Percentiles rank a stretch among this genome's conserved stretches.
phyloP scores from a whole-genome alignment of 2,329 filamentous ascomycete genomes.

The Beauveria rudraprayagi region DNA sequence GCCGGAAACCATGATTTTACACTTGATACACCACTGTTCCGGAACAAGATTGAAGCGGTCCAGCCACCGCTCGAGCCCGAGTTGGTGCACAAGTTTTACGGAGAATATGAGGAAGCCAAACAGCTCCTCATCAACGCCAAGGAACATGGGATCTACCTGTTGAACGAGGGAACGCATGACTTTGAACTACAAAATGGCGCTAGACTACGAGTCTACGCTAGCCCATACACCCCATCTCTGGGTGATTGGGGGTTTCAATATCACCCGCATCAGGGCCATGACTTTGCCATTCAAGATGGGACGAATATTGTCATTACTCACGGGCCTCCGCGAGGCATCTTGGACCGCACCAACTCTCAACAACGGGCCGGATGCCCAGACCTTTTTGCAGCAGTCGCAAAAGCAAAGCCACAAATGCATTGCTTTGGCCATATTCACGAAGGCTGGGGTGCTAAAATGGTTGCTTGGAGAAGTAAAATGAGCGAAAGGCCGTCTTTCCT shows the following conservation, averaged over 20 bases:
- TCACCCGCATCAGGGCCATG: constrained; percentile 16
- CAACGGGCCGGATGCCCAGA: constrained; percentile 23
- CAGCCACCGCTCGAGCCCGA: not conserved
- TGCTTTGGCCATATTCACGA: constrained; percentile 30
- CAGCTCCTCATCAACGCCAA: constrained; percentile 19
- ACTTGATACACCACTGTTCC: constrained; percentile 28
- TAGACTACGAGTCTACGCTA: constrained; percentile 34
- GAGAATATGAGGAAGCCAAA: constrained; percentile 27
- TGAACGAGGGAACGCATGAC: constrained; percentile 34
- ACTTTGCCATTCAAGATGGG: constrained; percentile 19
- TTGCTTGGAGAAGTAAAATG: constrained; percentile 34
- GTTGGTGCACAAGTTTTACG: constrained; percentile 25
- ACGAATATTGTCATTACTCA: constrained; percentile 28
- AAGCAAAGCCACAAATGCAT: constrained; percentile 24
- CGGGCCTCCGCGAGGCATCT: constrained; percentile 30
- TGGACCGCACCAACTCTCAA: constrained; percentile 28
- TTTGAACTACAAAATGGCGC: constrained; percentile 35
- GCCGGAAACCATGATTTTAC: constrained; percentile 46
- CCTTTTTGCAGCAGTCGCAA: constrained; percentile 23
- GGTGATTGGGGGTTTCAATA: constrained; percentile 39
- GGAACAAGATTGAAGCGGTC: constrained; percentile 18
- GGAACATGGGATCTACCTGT: constrained; percentile 27
- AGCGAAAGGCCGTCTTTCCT: constrained; percentile 32
- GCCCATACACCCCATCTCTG: constrained; percentile 34
- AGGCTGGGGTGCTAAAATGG: constrained; percentile 32